phyloP scores from a whole-genome alignment of 2,329 filamentous ascomycete species.

The Talaromyces sp. region DNA sequence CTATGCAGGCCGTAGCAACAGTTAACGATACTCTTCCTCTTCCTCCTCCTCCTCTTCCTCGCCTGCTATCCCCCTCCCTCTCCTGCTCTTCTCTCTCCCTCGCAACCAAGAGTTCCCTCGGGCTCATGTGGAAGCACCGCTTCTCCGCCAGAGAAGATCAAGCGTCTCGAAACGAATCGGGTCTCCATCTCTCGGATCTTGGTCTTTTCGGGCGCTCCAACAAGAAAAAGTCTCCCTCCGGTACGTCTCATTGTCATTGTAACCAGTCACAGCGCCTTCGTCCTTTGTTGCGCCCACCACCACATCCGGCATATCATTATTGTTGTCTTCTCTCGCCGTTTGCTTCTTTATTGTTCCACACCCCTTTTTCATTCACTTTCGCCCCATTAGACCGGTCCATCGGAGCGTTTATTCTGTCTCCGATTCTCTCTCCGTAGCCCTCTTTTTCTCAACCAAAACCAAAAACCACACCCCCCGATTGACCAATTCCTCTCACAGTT shows the following conservation, averaged over 20 bases:
- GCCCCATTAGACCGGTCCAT: neutral
- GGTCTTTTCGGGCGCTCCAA: constrained; percentile 29
- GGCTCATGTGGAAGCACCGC: constrained; percentile 37
- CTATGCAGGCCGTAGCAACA: neutral
- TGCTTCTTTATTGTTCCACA: neutral
- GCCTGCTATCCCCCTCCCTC: neutral
- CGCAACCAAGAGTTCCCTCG: neutral
- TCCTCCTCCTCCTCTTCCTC: neutral
- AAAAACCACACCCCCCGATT: neutral
- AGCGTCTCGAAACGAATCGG: constrained; percentile 30
- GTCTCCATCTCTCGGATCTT: constrained; percentile 25
- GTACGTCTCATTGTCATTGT: constrained; percentile 18
- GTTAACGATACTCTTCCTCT: neutral
- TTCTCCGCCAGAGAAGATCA: constrained; percentile 34
- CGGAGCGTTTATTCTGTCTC: neutral
- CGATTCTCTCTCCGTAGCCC: no score
- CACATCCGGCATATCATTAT: neutral
- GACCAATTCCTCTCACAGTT: neutral
- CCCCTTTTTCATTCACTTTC: neutral
- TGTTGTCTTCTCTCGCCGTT: neutral
- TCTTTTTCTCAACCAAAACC: neutral
- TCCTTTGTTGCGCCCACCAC: neutral
- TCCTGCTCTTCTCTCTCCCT: neutral
- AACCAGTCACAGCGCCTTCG: neutral
- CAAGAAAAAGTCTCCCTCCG: constrained; percentile 27